phyloP scores from a whole-genome alignment of 2,329 filamentous ascomycete species.

The Fonsecaea monophora region DNA sequence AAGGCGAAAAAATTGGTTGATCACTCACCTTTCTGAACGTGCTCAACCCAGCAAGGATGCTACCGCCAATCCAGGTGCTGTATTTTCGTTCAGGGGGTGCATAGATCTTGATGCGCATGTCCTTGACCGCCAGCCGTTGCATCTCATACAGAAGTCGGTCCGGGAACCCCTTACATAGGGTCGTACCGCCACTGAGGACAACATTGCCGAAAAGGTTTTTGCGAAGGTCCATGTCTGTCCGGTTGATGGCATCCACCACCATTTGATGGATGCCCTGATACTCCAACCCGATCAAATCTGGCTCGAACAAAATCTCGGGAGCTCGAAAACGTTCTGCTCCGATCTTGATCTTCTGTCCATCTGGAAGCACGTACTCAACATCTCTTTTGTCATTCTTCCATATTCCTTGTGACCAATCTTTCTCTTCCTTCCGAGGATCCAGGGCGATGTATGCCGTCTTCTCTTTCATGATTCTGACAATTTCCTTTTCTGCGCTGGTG shows the following conservation, averaged over 20 bases:
- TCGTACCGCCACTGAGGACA: conserved; percentile 93
- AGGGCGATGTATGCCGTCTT: conserved; percentile 87
- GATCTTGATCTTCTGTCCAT: conserved; percentile 93
- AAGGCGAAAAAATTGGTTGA: background rate
- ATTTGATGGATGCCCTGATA: conserved; percentile 98
- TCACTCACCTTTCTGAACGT: conserved; percentile 90
- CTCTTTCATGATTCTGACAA: conserved; percentile 97
- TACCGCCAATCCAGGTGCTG: conserved; percentile 98
- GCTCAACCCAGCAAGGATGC: conserved; percentile 93
- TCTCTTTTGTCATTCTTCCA: conserved; percentile 76
- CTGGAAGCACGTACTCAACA: conserved; percentile 86
- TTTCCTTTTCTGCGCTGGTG: conserved; percentile 98
- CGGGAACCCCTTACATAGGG: conserved; percentile 94
- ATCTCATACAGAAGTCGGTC: conserved; percentile 91
- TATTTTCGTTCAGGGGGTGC: conserved; percentile 97
- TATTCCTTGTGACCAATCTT: conserved; percentile 80
- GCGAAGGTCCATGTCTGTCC: conserved; percentile 92
- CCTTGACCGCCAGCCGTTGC: conserved; percentile 91
- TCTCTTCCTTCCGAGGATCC: conserved; percentile 92
- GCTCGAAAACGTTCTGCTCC: conserved; percentile 94
- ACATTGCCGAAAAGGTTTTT: conserved; percentile 96
- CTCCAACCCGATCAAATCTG: conserved; percentile 94
- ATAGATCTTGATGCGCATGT: conserved; percentile 99
- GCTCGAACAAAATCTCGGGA: conserved; percentile 96
- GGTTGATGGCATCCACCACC: conserved; percentile 91